A percentile compares a stretch with the other conserved stretches of the same genome.
Conservation (phyloP, 257 asterid species). For the Gynochthodes officinalis region DNA sequence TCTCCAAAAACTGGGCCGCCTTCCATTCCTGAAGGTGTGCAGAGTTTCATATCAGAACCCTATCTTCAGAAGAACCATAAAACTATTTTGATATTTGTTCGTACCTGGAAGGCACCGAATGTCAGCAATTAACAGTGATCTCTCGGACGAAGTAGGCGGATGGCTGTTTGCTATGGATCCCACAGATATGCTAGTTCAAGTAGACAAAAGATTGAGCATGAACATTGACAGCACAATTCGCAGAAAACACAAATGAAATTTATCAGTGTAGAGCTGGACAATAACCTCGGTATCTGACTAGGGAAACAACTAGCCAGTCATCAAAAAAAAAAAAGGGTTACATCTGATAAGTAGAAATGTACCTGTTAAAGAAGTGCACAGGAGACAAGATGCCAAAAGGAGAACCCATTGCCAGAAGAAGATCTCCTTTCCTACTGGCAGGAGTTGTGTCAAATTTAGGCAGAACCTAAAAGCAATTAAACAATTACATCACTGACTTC, state of each 20-base stretch:
- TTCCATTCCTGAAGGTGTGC: constrained; percentile 80
- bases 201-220: constrained; percentile 11
- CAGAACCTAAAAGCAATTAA: constrained; percentile 42
- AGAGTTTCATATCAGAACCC: constrained; percentile 28
- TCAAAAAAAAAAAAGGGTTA: constrained; percentile 13
- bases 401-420: constrained; percentile 95
- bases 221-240: constrained; percentile 17
- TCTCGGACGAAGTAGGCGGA: constrained; percentile 57
- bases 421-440: constrained; percentile 63
- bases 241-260: constrained; percentile 6
- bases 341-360: constrained; percentile 12
- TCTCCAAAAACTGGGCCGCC: constrained; percentile 94
- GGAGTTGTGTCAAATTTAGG: constrained; percentile 50
- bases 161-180: constrained; percentile 88
- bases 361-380: constrained; percentile 94
- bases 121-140: constrained; percentile 87
- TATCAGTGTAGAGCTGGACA: background rate
- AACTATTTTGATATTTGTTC: constrained; percentile 33
- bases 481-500: constrained; percentile 4
- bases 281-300: background rate
- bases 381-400: constrained; percentile 98
- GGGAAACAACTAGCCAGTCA: constrained; percentile 14
- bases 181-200: constrained; percentile 66
- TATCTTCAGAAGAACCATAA: constrained; percentile 25
- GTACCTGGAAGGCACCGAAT: constrained; percentile 97